These are phyloP conservation scores for Aspergillus sclerotioniger DNA, from an alignment of 495 filamentous ascomycete genomes.

Conservation along the genomic window DNA sequence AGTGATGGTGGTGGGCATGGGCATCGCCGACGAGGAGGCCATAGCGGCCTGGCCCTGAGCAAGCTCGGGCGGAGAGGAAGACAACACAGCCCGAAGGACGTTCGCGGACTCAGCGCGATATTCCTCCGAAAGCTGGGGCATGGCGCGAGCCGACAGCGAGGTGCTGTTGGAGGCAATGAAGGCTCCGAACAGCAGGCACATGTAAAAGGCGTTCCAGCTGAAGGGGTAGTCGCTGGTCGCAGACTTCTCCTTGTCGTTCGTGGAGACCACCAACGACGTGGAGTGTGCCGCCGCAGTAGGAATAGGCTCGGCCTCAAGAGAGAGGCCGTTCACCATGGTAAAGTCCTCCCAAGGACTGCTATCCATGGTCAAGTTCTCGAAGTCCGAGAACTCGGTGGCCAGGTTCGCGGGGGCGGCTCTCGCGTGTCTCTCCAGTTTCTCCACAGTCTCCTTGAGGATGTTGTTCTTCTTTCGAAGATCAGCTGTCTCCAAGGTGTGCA, in stretches of 20 bases:
- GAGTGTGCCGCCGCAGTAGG: conserved; percentile 19
- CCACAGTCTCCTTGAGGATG: conserved; percentile 80
- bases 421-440: conserved; percentile 68
- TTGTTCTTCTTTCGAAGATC: conserved; percentile 95
- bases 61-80: conserved; percentile 51
- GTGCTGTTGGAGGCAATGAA: conserved; percentile 88
- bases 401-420: conserved; percentile 61
- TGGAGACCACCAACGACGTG: conserved; percentile 22
- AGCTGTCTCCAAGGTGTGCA: conserved; percentile 89
- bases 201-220: conserved; percentile 58
- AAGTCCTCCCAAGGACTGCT: conserved; percentile 73
- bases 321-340: conserved; percentile 62
- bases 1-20: conserved; percentile 49
- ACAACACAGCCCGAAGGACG: conserved; percentile 83
- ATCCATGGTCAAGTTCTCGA: conserved; percentile 82
- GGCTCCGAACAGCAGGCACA: conserved; percentile 93
- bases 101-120: conserved; percentile 89
- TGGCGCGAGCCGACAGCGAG: conserved; percentile 53
- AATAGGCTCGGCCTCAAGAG: conserved; percentile 46
- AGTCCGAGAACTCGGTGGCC: conserved; percentile 69
- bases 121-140: conserved; percentile 89
- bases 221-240: conserved; percentile 59
- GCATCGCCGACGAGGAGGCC: conserved; percentile 42
- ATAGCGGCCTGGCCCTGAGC: conserved; percentile 36
- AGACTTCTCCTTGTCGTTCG: conserved; percentile 59